Base-by-base conservation (phyloP, 2,329 filamentous ascomycete species). In the Epichloe brachyelytri region DNA sequence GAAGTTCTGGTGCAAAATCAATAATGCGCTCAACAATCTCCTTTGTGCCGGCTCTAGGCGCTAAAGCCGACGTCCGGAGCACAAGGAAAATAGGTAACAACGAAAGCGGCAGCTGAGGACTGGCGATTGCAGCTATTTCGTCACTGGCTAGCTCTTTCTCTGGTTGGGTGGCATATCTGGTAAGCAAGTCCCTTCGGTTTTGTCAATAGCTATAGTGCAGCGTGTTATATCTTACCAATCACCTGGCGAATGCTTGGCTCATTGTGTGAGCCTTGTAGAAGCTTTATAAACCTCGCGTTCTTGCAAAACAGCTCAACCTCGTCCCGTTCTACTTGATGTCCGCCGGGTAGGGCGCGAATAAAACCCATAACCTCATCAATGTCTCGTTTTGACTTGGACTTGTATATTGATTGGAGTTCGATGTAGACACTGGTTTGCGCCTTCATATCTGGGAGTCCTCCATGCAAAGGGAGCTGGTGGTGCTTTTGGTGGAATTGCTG, bases 361-460 rank as follows among this genome's bases (percentile, higher is more conserved):
- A 69, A 79, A 12, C 74, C 69, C 3, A 88, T 69, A 2, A 97
- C 85, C 65, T 95, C 85, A 33, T 79, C 77, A 14, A 83, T 72
- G 61, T 98, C 93, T 60, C 78, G 72, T 36, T 85, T 81, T 43
- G 93, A 89, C 67, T 95, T 95, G 20, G 74, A 69, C 68, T 95
- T 96, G 78, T 97, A 98, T 53, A 97, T 80, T 59, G 86, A 91
- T 65, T 97, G 93, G 12, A 98, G 76, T 60, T 83, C 76, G 57
- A 98, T 85, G 70, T 98, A 98, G 55, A 94, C 85, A 51, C 77
- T 80, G 3, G 90, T 95, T 63, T 91, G 80, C 3, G 93, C 89
- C 71, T 98, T 98, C 93, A 98, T 98, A 65, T 98, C 93, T 2
- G 94, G 93, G 2, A 98, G 73, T 3, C 85, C 82, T 12, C 93